Conservation (phyloP, 2,329 filamentous ascomycete species). For the Aspergillus carbonarius region DNA sequence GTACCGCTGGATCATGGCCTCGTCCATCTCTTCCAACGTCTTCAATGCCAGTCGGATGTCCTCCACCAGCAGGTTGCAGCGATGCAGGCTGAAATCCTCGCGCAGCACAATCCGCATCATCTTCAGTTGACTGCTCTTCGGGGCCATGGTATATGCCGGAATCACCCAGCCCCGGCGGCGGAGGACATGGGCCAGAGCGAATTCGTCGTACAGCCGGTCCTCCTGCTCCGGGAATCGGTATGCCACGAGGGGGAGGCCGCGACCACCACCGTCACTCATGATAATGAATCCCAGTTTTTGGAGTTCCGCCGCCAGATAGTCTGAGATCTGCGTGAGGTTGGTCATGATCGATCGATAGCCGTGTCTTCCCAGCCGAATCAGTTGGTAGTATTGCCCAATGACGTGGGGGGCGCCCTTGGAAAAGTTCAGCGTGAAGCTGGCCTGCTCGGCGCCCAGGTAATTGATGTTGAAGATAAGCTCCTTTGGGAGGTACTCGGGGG, state of each 20-base stretch:
- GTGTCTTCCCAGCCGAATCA: slow-evolving; percentile 67
- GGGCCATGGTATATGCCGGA: slow-evolving; percentile 94
- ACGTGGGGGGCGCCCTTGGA: slow-evolving; percentile 68
- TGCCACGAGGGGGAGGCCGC: slow-evolving; percentile 82
- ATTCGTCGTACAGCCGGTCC: slow-evolving; percentile 66
- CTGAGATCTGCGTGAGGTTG: slow-evolving; percentile 82
- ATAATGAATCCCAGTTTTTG: slow-evolving; percentile 76
- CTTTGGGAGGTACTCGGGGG: slow-evolving; percentile 64
- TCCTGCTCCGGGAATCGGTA: slow-evolving; percentile 67
- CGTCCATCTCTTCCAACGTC: slow-evolving; percentile 70
- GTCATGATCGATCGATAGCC: slow-evolving; percentile 64
- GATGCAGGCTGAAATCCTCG: slow-evolving; percentile 79
- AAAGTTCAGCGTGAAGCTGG: slow-evolving; percentile 71
- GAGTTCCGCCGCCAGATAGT: slow-evolving; percentile 75
- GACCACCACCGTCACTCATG: slow-evolving; percentile 74
- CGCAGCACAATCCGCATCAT: slow-evolving; percentile 88
- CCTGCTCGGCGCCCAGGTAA: slow-evolving; percentile 70
- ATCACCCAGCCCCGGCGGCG: slow-evolving; percentile 86
- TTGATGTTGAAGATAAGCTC: slow-evolving; percentile 69
- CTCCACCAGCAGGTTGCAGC: slow-evolving; percentile 72
- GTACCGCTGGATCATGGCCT: slow-evolving; percentile 65
- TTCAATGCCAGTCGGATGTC: slow-evolving; percentile 76
- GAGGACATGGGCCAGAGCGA: slow-evolving; percentile 75
- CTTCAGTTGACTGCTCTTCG: slow-evolving; percentile 76
- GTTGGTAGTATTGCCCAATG: slow-evolving; percentile 71